Base-by-base conservation (phyloP, 768 basidiomycete genomes). In the Amanita jacksonii region DNA sequence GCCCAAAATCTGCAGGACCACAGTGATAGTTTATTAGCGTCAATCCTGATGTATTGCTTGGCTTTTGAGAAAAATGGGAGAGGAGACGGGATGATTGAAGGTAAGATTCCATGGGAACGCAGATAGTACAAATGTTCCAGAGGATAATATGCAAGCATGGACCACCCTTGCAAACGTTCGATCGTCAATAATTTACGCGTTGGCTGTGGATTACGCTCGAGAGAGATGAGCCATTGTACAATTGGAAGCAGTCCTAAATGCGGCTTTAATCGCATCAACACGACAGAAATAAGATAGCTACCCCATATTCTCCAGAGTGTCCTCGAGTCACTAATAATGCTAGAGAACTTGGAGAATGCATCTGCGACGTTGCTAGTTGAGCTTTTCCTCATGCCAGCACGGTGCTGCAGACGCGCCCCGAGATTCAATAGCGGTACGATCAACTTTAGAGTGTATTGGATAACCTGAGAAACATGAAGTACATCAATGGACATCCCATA, bases 1-100 rank as follows among this genome's bases (percentile, higher is more conserved):
- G 80, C 81, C 90, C 88, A 93, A 58, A 80, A 84, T 16, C 89
- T 79, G 43, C 72, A 76, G 10, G 86, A 88, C 84, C 82, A 86
- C 41, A 81, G 52, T 3, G 72, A 67, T 30, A 90, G 57, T 20
- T 57, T 60, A 25, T 66, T 62, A 6, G 71, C 49, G 45, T 80
- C 63, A 32, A 85, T 56, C 5, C 52, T 55, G 37, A 77, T 61
- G 19, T 56, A 60, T 49, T 68, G 71, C 23, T 63, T 62, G 39
- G 63, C 54, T 34, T 64, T 62, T 8, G 69, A 62, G 41, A 74
- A 54, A 22, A 74, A 44, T 12, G 71, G 65, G 9, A 59, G 43
- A 12, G 74, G 59, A n/a, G 69, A 64, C 7, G 74, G 62, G 35
- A 82, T 52, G n/a, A 65, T 61, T 1, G 73, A 48, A 10, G 83